Conservation (phyloP, 2,329 filamentous ascomycete species). For the Ascochyta clinopodiicola region DNA sequence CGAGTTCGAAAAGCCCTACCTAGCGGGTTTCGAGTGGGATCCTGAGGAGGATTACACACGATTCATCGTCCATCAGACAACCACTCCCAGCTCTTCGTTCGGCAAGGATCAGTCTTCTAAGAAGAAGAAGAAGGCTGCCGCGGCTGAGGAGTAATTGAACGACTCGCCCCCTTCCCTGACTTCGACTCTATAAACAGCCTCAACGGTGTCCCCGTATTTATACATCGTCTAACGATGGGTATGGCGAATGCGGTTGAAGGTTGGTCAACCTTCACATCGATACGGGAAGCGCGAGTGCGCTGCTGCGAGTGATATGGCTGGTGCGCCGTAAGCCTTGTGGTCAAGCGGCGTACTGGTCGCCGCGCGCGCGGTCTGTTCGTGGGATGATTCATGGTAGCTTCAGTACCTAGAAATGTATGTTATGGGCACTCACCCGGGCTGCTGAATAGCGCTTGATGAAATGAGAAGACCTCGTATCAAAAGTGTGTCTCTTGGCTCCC, state of each 20-base stretch:
- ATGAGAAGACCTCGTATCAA: conserved; percentile 30
- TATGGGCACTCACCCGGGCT: conserved; percentile 28
- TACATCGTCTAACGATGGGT: conserved; percentile 30
- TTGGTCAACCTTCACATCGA: conserved; percentile 38
- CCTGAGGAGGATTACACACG: conserved; percentile 89
- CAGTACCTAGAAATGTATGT: conserved; percentile 32
- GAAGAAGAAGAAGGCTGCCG: conserved; percentile 48
- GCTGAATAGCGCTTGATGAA: conserved; percentile 30
- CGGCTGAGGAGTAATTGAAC: conserved; percentile 47
- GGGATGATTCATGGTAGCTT: conserved; percentile 28
- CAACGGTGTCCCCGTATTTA: conserved; percentile 29
- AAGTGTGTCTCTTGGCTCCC: not conserved
- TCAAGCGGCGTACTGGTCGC: conserved; percentile 23
- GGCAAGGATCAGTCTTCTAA: conserved; percentile 54
- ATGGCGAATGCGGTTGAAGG: conserved; percentile 30
- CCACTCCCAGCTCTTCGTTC: conserved; percentile 54
- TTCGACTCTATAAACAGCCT: conserved; percentile 39
- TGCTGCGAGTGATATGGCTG: conserved; percentile 25
- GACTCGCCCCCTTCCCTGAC: conserved; percentile 47
- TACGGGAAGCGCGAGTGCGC: conserved; percentile 44
- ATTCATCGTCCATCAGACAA: conserved; percentile 84
- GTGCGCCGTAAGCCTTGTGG: conserved; percentile 22
- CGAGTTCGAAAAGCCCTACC: conserved; percentile 84
- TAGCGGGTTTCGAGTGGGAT: conserved; percentile 96
- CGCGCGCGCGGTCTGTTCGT: conserved; percentile 27